Evolutionary conservation across 2,329 filamentous ascomycete genomes (phyloP).

Genomic region (Fusarium newnesense): DNA sequence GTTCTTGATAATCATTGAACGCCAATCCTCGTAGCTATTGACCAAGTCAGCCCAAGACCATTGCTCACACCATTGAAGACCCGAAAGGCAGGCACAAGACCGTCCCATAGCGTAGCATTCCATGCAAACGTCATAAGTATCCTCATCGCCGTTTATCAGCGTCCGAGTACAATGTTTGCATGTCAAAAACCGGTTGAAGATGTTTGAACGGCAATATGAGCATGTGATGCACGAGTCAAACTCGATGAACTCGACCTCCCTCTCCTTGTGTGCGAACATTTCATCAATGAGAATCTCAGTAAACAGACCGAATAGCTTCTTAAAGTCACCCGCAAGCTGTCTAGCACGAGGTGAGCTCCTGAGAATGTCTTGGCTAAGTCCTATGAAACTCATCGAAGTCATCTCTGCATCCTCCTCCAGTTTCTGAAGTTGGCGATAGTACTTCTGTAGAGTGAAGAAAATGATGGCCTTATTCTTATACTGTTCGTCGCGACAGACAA

Average conservation of each 20-base stretch:
- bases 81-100: conserved; percentile 88
- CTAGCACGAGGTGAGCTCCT: conserved; percentile 61
- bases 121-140: conserved; percentile 97
- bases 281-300: conserved; percentile 85
- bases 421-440: conserved; percentile 69
- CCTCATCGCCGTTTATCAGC: conserved; percentile 73
- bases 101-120: conserved; percentile 98
- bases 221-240: conserved; percentile 95
- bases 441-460: conserved; percentile 87
- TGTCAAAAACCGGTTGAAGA: conserved; percentile 96
- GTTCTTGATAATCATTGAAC: conserved; percentile 78
- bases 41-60: conserved; percentile 85
- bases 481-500: conserved; percentile 96
- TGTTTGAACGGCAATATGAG: conserved; percentile 94
- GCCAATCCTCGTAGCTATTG: conserved; percentile 84
- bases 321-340: conserved; percentile 85
- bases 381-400: conserved; percentile 58
- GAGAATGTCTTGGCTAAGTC: conserved; percentile 59
- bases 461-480: conserved; percentile 99
- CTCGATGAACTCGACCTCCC: conserved; percentile 76
- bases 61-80: conserved; percentile 91
- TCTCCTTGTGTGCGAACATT: conserved; percentile 80
- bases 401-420: conserved; percentile 62
- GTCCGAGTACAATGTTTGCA: conserved; percentile 84
- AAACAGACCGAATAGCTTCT: conserved; percentile 80